Evolutionary conservation across 177 flowering plant species (phyloP), one percentile per base, ranked within the genome.

Genomic region (Tripterygium wilfordii): DNA sequence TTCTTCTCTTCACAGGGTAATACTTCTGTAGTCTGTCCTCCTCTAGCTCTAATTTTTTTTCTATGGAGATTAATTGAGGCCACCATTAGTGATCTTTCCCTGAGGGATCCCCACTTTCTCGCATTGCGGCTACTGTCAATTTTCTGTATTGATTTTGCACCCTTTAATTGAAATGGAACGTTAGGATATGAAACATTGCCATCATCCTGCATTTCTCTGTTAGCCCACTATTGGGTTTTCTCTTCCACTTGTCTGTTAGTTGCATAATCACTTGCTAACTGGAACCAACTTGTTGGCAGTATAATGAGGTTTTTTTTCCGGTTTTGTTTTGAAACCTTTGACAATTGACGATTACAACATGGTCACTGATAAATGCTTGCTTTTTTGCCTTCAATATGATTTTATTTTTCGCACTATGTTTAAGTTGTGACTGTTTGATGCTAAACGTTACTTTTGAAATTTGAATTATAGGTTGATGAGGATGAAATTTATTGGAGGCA

Each of bases 401-500:
- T 8, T 36, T 26, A 10, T 5, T 31, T 1, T 1, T 49, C 17
- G 4, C 13, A 5, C 19, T 5, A 40, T 40, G 25, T 19, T 16
- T 22, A 0, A 40, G 27, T 2, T 35, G 30, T 41, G 28, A 28
- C 15, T 25, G 14, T 22, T 56, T 20, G 20, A n/a, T 47, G 14
- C 51, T 50, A 17, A 53, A 25, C 45, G 13, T 7, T 12, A 13
- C 17, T 45, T 57, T 48, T 6, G 23, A 19, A 37, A 56, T 38
- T 46, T 45, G 3, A 45, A 38, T 49, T 56, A 55, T 65, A 86
- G 94, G 86, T 82, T 69, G 90, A 82, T 63, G 83, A 82, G 71
- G 89, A 75, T 69, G 88, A 68, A 58, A 39, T 55, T 30, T 72
- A 60, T 32, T 71, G 88, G 80, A 63, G 70, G 61, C 61, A 56